Percentiles rank a stretch among this genome's conserved stretches.
Conservation (phyloP, 208 protist genomes). For the Strigomonas culicis region DNA sequence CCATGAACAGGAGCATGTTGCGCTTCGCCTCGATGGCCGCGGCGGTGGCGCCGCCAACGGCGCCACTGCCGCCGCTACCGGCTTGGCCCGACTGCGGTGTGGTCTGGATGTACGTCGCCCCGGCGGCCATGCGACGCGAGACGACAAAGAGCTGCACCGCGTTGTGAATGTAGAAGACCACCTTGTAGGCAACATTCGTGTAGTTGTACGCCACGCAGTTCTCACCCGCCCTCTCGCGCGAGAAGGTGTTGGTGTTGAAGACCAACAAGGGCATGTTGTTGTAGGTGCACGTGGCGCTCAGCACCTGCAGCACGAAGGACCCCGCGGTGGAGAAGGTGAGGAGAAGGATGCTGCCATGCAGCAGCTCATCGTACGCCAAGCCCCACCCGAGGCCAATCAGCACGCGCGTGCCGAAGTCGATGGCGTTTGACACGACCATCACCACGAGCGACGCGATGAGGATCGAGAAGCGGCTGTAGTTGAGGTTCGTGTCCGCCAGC, state of each 20-base stretch:
- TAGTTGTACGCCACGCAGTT: conserved; percentile 25
- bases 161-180: conserved; percentile 31
- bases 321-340: conserved; percentile 25
- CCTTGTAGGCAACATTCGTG: conserved; percentile 8
- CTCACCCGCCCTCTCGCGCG: background rate
- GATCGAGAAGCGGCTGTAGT: background rate
- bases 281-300: conserved; percentile 23
- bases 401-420: conserved; percentile 44
- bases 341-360: conserved; percentile 28
- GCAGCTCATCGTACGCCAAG: conserved; percentile 32
- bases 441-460: conserved; percentile 25
- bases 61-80: conserved; percentile 15
- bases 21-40: background rate
- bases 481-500: conserved; percentile 4
- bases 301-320: conserved; percentile 28
- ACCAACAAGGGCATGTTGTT: conserved; percentile 10
- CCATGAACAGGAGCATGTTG: no score
- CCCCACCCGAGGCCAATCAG: conserved; percentile 60
- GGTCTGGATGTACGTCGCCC: conserved; percentile 15
- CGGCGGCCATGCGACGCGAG: conserved; percentile 16
- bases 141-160: conserved; percentile 25
- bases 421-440: conserved; percentile 14
- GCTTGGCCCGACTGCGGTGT: conserved; percentile 15
- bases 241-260: conserved; percentile 24
- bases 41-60: conserved; percentile 10